These are phyloP conservation scores for Calocybe gangraenosa DNA, from an alignment of 768 basidiomycete species.

Conservation along the genomic window DNA sequence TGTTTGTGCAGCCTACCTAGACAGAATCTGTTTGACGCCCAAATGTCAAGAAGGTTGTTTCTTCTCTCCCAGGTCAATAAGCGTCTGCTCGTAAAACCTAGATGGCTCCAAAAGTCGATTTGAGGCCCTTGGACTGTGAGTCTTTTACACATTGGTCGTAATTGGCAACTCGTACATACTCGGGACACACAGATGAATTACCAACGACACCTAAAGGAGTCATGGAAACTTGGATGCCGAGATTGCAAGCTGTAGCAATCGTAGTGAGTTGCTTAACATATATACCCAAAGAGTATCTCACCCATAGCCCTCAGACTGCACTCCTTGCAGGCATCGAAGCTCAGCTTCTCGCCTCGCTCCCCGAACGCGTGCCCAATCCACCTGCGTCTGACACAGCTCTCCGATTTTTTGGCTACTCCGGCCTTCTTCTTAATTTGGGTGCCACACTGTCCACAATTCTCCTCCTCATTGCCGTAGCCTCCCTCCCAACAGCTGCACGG, in stretches of 20 bases:
- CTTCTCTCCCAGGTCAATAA: neutral
- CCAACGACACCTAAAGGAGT: constrained; percentile 16
- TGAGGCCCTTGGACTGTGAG: constrained; percentile 11
- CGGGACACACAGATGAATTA: constrained; percentile 13
- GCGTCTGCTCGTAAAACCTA: neutral
- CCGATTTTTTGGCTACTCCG: constrained; percentile 18
- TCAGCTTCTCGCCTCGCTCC: constrained; percentile 15
- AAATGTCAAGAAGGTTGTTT: neutral
- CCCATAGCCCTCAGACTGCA: constrained; percentile 11
- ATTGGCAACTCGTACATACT: neutral
- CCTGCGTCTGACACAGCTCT: constrained; percentile 10
- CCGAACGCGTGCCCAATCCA: neutral
- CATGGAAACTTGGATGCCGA: constrained; percentile 19
- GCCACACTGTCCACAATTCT: constrained; percentile 20
- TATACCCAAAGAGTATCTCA: neutral
- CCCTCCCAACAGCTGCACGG: constrained; percentile 18
- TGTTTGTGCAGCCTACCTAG: too few species aligned
- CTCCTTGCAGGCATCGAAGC: constrained; percentile 17
- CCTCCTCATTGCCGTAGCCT: constrained; percentile 19
- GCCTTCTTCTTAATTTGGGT: constrained; percentile 19
- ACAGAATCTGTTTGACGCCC: neutral
- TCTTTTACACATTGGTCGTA: neutral
- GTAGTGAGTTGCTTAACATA: constrained; percentile 9
- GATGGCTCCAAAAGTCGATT: constrained; percentile 8
- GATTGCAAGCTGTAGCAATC: constrained; percentile 18